A percentile compares a stretch with the other conserved stretches of the same genome.
Evolutionary conservation across 1,284 basidiomycete species (phyloP).

Genomic region (Ganoderma meredithae): DNA sequence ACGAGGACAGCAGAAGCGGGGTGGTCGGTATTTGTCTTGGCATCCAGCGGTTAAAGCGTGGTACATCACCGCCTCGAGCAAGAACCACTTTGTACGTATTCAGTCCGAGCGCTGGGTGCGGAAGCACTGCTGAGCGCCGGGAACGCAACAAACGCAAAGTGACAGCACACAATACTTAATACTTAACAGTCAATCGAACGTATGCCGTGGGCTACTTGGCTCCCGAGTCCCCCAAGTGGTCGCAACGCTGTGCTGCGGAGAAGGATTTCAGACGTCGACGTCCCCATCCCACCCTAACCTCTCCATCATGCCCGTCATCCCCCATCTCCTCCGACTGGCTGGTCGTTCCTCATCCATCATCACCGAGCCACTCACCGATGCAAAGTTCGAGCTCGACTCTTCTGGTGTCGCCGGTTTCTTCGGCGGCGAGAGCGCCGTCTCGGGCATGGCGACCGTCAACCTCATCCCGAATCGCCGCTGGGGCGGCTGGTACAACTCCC

Average conservation of each 20-base stretch:
- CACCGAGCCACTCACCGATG: conserved; percentile 16
- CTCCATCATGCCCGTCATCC: conserved; percentile 14
- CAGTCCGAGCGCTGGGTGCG: background rate
- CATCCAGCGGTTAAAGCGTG: background rate
- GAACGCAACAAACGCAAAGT: background rate
- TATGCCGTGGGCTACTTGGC: background rate
- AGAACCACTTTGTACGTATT: background rate
- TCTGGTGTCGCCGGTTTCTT: conserved; percentile 33
- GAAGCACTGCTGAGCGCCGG: background rate
- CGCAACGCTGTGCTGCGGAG: background rate
- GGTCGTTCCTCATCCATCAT: conserved; percentile 3
- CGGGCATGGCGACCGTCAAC: conserved; percentile 32
- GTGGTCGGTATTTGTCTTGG: background rate
- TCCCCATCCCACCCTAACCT: background rate
- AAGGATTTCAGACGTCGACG: background rate
- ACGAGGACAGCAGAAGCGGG: background rate
- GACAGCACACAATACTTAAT: background rate
- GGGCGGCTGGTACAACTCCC: conserved; percentile 33
- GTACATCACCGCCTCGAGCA: background rate
- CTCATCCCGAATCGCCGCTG: conserved; percentile 29
- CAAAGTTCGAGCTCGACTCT: conserved; percentile 29
- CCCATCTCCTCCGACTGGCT: conserved; percentile 15
- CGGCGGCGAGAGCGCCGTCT: conserved; percentile 30
- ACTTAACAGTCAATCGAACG: background rate
- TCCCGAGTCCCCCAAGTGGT: background rate